Conservation (phyloP, 495 filamentous ascomycete species). For the Penicillium goetzii region DNA sequence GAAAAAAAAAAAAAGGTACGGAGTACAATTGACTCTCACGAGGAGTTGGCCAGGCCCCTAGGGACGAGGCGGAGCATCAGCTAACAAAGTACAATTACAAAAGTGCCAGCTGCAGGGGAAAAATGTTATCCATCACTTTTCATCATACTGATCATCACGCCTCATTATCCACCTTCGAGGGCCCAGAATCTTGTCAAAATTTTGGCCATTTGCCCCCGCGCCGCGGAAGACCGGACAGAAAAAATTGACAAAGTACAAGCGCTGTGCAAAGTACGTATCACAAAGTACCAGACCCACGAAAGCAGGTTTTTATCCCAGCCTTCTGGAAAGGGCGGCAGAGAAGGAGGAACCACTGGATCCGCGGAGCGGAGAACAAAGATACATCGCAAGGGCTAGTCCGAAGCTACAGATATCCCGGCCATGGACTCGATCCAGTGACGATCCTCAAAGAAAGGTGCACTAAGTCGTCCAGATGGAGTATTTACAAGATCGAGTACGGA, state of each 20-base stretch:
- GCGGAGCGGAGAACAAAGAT: background rate
- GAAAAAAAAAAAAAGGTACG: background rate
- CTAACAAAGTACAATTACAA: background rate
- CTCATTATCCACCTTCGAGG: constrained; percentile 1
- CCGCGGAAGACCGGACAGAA: background rate
- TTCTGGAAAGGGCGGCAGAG: constrained; percentile 2
- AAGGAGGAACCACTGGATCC: constrained; percentile 3
- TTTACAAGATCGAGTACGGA: background rate
- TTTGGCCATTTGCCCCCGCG: background rate
- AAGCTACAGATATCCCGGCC: background rate
- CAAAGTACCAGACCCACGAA: constrained; percentile 8
- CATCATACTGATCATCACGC: background rate
- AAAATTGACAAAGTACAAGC: constrained; percentile 8
- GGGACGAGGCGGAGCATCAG: background rate
- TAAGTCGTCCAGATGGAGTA: background rate
- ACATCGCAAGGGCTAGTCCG: background rate
- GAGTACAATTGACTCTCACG: background rate
- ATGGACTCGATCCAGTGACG: constrained; percentile 3
- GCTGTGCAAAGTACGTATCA: constrained; percentile 8
- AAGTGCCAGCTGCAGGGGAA: constrained; percentile 8
- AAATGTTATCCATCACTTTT: constrained; percentile 11
- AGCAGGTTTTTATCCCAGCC: constrained; percentile 7
- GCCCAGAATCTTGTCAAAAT: constrained; percentile 1
- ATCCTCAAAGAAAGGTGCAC: background rate
- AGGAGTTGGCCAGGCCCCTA: background rate